phyloP scores from a whole-genome alignment of 129 eudicot genomes.

The Saposhnikovia divaricata region DNA sequence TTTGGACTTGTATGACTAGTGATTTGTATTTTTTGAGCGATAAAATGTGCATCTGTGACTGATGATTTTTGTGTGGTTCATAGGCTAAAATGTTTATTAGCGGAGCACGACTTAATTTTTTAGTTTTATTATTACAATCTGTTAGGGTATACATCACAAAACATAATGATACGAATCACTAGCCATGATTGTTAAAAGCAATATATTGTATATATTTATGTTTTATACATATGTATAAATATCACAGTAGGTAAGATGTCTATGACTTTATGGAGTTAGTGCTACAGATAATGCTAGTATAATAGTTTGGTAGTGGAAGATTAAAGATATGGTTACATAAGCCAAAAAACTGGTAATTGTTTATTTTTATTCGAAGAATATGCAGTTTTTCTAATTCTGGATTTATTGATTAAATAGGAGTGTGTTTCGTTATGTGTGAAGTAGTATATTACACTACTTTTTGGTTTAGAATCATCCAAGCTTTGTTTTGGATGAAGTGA shows the following conservation, averaged over 20 bases:
- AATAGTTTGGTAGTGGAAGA: not conserved
- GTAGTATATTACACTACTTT: not conserved
- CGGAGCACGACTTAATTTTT: not conserved
- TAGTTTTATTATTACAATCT: no score
- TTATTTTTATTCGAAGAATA: not conserved
- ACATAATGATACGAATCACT: not conserved
- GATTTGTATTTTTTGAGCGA: not conserved
- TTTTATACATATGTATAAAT: not conserved
- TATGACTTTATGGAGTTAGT: not conserved
- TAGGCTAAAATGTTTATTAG: no score
- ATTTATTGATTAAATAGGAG: not conserved
- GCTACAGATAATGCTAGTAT: not conserved
- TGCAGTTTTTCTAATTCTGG: not conserved
- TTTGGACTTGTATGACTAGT: not conserved
- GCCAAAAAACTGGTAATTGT: not conserved
- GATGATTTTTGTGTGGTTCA: not conserved
- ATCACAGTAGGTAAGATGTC: not conserved
- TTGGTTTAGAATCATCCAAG: not conserved
- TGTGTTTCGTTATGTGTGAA: not conserved
- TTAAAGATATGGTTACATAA: not conserved
- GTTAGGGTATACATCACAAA: not conserved
- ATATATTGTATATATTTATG: not conserved
- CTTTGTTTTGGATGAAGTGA: not conserved
- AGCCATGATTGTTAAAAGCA: not conserved
- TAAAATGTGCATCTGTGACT: not conserved